Percentiles rank a stretch among this genome's conserved stretches.
Conservation (phyloP, 257 asterid genomes). For the Fraxinus pennsylvanica region DNA sequence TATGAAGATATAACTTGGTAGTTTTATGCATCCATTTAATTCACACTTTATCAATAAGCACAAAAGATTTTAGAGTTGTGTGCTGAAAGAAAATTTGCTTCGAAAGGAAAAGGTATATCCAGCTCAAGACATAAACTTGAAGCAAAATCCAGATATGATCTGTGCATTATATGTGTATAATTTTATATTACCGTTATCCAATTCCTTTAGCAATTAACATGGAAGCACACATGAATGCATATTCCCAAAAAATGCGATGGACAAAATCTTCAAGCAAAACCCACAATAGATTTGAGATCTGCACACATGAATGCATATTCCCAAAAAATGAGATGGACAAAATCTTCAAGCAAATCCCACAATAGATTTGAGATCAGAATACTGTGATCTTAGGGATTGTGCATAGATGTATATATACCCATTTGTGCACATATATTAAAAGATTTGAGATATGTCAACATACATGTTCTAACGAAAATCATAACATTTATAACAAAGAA, state of each 20-base stretch:
- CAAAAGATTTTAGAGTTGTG: not conserved
- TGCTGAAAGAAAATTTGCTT: not conserved
- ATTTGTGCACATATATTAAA: not conserved
- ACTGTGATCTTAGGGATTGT: not conserved
- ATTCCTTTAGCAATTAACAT: not conserved
- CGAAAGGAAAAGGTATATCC: not conserved
- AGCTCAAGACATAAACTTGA: constrained; percentile 15
- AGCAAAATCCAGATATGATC: not conserved
- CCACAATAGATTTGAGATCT: not conserved
- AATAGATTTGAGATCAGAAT: not conserved
- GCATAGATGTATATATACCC: not conserved
- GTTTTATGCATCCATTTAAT: not conserved
- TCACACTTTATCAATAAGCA: not conserved
- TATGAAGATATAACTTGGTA: not conserved
- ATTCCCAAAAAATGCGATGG: not conserved
- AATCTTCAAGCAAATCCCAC: not conserved
- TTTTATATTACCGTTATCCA: too few relatives aligned
- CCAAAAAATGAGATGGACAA: not conserved
- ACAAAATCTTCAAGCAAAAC: not conserved
- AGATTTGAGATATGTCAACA: not conserved
- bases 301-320: not conserved
- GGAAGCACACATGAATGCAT: not conserved
- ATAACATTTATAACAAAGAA: not conserved
- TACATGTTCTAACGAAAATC: not conserved
- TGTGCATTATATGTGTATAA: not conserved